Evolutionary conservation across 805 yeast species (phyloP).

Genomic region (Candida verbasci): DNA sequence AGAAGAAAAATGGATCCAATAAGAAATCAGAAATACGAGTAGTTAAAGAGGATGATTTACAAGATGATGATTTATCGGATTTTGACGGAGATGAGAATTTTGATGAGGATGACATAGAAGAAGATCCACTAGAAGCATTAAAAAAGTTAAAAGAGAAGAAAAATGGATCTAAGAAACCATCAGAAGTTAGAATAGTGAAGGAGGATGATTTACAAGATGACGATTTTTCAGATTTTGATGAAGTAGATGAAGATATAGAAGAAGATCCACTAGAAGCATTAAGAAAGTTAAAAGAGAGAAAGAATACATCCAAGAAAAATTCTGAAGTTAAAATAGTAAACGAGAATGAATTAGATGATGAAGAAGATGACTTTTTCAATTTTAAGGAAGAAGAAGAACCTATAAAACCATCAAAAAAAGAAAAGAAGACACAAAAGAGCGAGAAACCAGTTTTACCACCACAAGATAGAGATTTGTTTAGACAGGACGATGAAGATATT

Average conservation of each 20-base stretch:
- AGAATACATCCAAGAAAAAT: conserved; percentile 10
- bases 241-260: conserved; percentile 8
- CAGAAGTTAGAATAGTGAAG: conserved; percentile 19
- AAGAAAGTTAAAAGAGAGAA: conserved; percentile 12
- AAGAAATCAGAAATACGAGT: conserved; percentile 15
- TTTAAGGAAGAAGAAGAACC: conserved; percentile 15
- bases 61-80: conserved; percentile 19
- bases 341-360: conserved; percentile 28
- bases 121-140: conserved; percentile 13
- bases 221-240: conserved; percentile 22
- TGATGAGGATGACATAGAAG: conserved; percentile 10
- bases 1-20: conserved; percentile 8
- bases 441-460: conserved; percentile 21
- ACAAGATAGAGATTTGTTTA: conserved; percentile 45
- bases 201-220: conserved; percentile 25
- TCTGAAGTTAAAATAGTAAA: conserved; percentile 21
- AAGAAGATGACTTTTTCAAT: conserved; percentile 14
- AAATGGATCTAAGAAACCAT: background rate
- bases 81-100: conserved; percentile 12
- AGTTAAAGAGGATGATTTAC: conserved; percentile 28
- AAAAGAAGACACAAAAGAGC: conserved; percentile 9
- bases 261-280: conserved; percentile 14
- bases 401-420: conserved; percentile 5
- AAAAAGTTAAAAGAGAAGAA: conserved; percentile 14
- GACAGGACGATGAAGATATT: conserved; percentile 72